Base-by-base conservation (phyloP, 306 rosid species). In the Ceratonia siliqua region DNA sequence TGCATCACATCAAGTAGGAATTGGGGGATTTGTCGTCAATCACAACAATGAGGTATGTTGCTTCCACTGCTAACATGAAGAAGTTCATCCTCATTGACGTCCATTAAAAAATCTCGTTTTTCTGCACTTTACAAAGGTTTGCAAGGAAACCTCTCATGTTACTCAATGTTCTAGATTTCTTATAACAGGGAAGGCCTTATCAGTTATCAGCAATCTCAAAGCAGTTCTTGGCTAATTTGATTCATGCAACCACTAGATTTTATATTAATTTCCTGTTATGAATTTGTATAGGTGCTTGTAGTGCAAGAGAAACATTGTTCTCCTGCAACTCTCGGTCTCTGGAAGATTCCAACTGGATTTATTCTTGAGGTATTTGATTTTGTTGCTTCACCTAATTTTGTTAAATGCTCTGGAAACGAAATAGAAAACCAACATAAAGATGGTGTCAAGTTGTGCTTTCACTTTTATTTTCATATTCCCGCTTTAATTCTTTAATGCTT, bases 261-360 rank as follows among this genome's bases (percentile, higher is more conserved):
- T 17, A 41, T 21, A 2, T 5, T 76, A 46, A 64, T 58, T 45
- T 79, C 59, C 42, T 74, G 42, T 68, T 39, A 41, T 25, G 30
- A 61, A 71, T 59, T 46, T 76, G 49, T 73, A 4, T 81, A 94
- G 99, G 96, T 94, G 35, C 95, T 94, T 74, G 99, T 92, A 3
- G 99, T 94, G 28, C 97, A 94, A 90, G 99, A 91, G 82, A 92
- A 86, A 71, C 89, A 92, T n/a, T 87, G 93, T 68, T 80, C 82
- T 54, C 82, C 97, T 5, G 39, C 82, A 32, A 80, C 64, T 21
- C 70, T 43, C 56, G 92, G 90, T 68, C 88, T 91, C 56, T 94
- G 99, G 99, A 94, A 94, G 87, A 91, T 94, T 45, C 99, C 99
- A 41, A 94, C 99, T 15, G 99, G 99, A 20, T 94, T 91, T 78